Percentiles rank a stretch among this genome's conserved stretches.
phyloP scores from a whole-genome alignment of 139 green algal species.

The Marvania coccoides region DNA sequence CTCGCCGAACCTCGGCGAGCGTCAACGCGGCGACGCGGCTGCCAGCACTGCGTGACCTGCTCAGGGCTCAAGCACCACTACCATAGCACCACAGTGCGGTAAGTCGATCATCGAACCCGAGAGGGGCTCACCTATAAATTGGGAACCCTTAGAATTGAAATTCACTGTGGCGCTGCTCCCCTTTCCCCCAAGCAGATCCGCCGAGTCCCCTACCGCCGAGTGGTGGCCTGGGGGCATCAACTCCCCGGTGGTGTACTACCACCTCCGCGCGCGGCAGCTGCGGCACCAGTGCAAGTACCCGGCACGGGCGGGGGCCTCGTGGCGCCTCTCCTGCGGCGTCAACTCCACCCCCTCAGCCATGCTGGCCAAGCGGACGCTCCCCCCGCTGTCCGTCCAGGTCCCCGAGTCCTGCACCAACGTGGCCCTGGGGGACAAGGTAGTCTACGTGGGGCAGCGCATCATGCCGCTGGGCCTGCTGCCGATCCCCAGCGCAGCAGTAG shows the following conservation, averaged over 20 bases:
- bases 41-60: conserved; percentile 3
- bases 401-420: not conserved
- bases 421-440: not conserved
- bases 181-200: not conserved
- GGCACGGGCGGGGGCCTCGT: not conserved
- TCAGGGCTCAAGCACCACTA: not conserved
- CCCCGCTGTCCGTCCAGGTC: not conserved
- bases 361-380: not conserved
- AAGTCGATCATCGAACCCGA: not conserved
- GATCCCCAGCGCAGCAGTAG: too few species aligned
- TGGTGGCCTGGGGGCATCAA: conserved; percentile 7
- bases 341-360: not conserved
- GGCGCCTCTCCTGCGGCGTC: not conserved
- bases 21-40: not conserved
- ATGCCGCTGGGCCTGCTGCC: too few species aligned
- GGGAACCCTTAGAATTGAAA: too few species aligned
- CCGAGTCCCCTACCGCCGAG: not conserved
- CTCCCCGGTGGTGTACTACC: conserved; percentile 1
- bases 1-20: too few species aligned
- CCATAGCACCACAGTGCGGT: not conserved
- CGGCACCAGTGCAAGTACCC: not conserved
- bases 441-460: too few species aligned
- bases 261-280: not conserved
- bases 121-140: too few species aligned
- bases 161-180: not conserved